A percentile compares a stretch with the other conserved stretches of the same genome.
Conservation (phyloP, 345 rosid genomes). For the Hevea brasiliensis region DNA sequence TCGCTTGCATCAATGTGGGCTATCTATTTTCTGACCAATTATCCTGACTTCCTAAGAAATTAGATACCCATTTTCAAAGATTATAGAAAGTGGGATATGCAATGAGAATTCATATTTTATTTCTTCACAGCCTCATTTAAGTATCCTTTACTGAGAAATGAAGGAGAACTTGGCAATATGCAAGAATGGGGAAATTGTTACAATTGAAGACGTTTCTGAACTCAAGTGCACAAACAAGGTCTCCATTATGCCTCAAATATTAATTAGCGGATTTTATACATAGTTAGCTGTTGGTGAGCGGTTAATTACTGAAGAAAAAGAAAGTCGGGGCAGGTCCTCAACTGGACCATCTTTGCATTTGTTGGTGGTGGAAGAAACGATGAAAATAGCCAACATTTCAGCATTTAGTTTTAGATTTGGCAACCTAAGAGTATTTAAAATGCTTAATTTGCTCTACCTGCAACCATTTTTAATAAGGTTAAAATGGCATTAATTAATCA, state of each 20-base stretch:
- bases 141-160: no score
- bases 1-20: conserved; percentile 41
- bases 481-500: no score
- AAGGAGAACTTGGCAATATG: conserved; percentile 39
- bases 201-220: conserved; percentile 34
- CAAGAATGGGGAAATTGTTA: conserved; percentile 31
- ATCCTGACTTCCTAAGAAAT: conserved; percentile 28
- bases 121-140: no score
- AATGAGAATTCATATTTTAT: no score
- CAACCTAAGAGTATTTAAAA: conserved; percentile 29
- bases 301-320: no score
- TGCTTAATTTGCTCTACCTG: conserved; percentile 24
- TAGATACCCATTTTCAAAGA: no score
- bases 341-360: not conserved
- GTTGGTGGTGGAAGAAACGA: conserved; percentile 45
- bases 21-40: conserved; percentile 40
- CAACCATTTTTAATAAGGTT: no score
- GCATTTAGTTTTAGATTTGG: conserved; percentile 19
- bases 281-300: no score
- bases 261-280: no score
- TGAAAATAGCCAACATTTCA: conserved; percentile 40
- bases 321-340: no score
- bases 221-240: conserved; percentile 43
- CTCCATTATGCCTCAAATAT: no score
- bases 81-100: no score